Evolutionary conservation across 192 early-diverging fungal species (phyloP), one percentile per base, ranked within the genome.

Genomic region (Powellomyces hirtus): DNA sequence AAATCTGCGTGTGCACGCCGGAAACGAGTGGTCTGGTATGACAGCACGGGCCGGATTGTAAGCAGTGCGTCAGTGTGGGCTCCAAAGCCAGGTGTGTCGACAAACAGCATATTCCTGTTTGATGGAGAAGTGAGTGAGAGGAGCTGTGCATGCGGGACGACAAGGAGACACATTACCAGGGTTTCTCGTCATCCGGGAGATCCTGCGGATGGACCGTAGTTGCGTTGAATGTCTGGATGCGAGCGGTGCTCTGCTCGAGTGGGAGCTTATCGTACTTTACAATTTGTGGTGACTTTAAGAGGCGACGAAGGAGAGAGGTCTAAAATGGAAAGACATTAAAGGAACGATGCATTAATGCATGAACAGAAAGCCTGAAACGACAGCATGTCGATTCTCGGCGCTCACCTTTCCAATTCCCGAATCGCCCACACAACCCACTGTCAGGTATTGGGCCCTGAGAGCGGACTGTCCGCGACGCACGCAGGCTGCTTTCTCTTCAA

Each of bases 401-500:
- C n/a, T 46, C 36, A 79, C 77, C 77, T 79, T 80, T 71, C 78
- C 78, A 24, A 80, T 80, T 14, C 76, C 76, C 31, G 59, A 52
- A 58, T 80, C 78, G 16, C 78, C 78, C 27, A 74, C 75, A 5
- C 78, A 30, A 20, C 56, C 36, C 24, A 80, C 46, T 30, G 76
- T 78, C 16, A 80, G 35, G 22, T 61, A 26, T 14, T 49, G n/a
- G 26, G 46, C 26, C 46, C 46, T 49, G 3, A 49, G 46, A 49
- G 46, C 46, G 4, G 46, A 49, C 3, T 49, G n/a, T 5, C n/a
- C 46, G 5, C 46, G n/a, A 18, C 46, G n/a, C n/a, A 24, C 46
- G 14, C 46, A 49, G 2, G 46, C 46, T 49, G n/a, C 46, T 5
- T 18, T 24, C n/a, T 24, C 26, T 49, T 18, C 46, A 16, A 24